Evolutionary conservation across 2,329 filamentous ascomycete species (phyloP), one percentile per base, ranked within the genome.

Genomic region (Pyrenophora seminiperda): DNA sequence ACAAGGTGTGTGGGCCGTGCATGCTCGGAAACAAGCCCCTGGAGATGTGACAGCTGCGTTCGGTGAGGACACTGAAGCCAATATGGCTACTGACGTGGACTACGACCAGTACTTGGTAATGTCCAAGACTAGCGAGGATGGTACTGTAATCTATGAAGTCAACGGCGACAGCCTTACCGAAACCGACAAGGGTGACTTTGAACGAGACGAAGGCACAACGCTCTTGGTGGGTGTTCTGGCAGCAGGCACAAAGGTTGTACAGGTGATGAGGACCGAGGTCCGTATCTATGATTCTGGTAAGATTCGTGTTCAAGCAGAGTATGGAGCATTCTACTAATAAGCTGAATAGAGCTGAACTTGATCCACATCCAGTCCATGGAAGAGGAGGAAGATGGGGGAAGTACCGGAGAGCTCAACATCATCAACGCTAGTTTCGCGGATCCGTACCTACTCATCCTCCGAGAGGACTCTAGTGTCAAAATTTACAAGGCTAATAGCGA

Each of bases 311-410:
- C 7, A 24, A 5, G 3, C 10, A 24, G 22, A 24, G 13, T 15
- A 33, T 4, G 14, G 14, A 38, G 14, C 7, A 14, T 33, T 10
- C 11, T 19, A 20, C 20, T 50, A 33, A 50, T 15, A 10, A 2
- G 2, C 19, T 9, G 6, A 13, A 2, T 30, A 91, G 90, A 96
- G 71, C 83, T 99, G 51, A 90, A 88, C 9, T 81, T 99, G 44
- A 87, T 87, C 37, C 93, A 97, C 66, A 97, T 99, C 46, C 82
- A 97, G 41, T 91, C 92, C 1, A 91, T 97, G 82, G 83, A 90
- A 54, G 94, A 97, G 63, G 94, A 70, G 41, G 65, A 94, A 58
- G 92, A 87, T 0, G 91, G 89, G 9, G 24, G 24, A 13, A 27
- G 24, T 27, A 27, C 24, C 10, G 86, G 83, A 15, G 90, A 96